Conservation (phyloP, 2,329 filamentous ascomycete species). For the Sclerotinia glacialis region DNA sequence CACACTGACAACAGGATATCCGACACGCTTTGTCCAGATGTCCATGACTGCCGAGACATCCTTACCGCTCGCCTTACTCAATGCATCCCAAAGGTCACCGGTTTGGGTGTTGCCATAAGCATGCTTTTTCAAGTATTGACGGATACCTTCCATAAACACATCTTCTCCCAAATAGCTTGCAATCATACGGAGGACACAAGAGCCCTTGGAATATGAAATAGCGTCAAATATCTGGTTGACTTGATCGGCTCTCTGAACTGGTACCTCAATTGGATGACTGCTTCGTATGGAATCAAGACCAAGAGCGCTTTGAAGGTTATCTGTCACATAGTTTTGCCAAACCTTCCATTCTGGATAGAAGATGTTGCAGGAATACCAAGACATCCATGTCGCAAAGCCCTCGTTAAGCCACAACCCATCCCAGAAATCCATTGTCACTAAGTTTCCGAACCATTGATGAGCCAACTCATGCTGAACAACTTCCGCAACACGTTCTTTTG, state of each 20-base stretch:
- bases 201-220: conserved; percentile 96
- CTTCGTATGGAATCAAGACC: conserved; percentile 86
- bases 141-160: conserved; percentile 85
- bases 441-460: conserved; percentile 97
- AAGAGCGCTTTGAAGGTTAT: conserved; percentile 84
- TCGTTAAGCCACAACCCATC: conserved; percentile 96
- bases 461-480: conserved; percentile 96
- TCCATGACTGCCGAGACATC: conserved; percentile 88
- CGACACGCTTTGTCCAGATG: conserved; percentile 95
- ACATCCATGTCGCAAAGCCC: conserved; percentile 90
- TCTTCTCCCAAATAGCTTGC: conserved; percentile 94
- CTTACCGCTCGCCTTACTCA: conserved; percentile 87
- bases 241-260: conserved; percentile 90
- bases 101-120: conserved; percentile 96
- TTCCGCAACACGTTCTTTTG: conserved; percentile 90
- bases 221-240: conserved; percentile 98
- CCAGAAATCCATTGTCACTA: conserved; percentile 99
- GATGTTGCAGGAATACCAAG: conserved; percentile 87
- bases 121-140: conserved; percentile 89
- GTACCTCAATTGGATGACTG: conserved; percentile 95
- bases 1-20: conserved; percentile 86
- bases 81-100: conserved; percentile 82
- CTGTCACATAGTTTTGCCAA: conserved; percentile 92
- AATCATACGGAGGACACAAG: conserved; percentile 94
- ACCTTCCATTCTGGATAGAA: conserved; percentile 99